Conservation (phyloP, 768 basidiomycete genomes). For the Leucogyrophana mollusca region DNA sequence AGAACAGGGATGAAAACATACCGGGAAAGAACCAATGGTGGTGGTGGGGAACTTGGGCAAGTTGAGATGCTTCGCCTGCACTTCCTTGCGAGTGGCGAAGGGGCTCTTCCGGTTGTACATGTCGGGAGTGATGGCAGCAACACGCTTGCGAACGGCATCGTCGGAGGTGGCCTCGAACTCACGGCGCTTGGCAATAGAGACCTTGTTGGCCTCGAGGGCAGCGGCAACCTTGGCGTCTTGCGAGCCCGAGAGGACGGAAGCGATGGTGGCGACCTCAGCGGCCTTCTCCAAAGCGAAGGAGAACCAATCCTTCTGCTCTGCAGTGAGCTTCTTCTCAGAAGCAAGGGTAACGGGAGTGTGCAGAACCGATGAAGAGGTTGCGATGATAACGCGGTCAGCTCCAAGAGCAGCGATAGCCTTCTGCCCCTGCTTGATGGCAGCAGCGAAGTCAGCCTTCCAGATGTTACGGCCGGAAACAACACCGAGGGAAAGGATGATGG, state of each 20-base stretch:
- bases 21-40: slow-evolving; percentile 98
- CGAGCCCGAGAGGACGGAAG: slow-evolving; percentile 81
- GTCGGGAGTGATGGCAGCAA: slow-evolving; percentile 85
- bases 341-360: slow-evolving; percentile 97
- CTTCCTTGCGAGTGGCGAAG: slow-evolving; percentile 83
- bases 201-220: slow-evolving; percentile 85
- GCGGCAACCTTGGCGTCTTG: slow-evolving; percentile 69
- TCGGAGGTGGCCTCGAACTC: slow-evolving; percentile 93
- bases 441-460: slow-evolving; percentile 95
- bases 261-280: slow-evolving; percentile 83
- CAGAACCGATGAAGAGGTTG: slow-evolving; percentile 95
- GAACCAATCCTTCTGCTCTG: slow-evolving; percentile 95
- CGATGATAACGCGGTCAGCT: slow-evolving; percentile 84
- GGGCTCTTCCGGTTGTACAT: slow-evolving; percentile 85
- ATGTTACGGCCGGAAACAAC: slow-evolving; percentile 98
- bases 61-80: slow-evolving; percentile 84
- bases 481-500: slow-evolving; percentile 85
- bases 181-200: slow-evolving; percentile 90
- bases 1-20: slow-evolving; percentile 29
- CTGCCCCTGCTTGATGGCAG: slow-evolving; percentile 78
- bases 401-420: slow-evolving; percentile 85
- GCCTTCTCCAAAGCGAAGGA: slow-evolving; percentile 98
- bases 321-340: slow-evolving; percentile 86
- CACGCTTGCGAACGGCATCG: slow-evolving; percentile 92
- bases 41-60: slow-evolving; percentile 98